Base-by-base conservation (phyloP, 208 protist species). In the Leptomonas seymouri region DNA sequence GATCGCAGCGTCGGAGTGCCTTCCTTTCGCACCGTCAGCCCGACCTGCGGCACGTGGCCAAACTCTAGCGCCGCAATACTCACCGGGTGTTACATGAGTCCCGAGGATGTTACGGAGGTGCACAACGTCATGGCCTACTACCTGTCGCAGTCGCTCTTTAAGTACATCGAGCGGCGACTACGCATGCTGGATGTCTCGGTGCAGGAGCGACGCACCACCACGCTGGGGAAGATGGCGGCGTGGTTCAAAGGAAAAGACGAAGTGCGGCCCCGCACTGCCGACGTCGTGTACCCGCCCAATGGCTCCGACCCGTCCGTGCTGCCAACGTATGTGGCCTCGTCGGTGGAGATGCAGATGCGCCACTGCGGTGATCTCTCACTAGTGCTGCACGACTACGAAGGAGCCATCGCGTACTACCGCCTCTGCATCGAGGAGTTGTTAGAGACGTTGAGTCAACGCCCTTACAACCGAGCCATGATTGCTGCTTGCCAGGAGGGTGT, bases 301-400 rank as follows among this genome's bases (percentile, higher is more conserved):
- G 57, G 53, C 57, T 45, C 63, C 6, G 69, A 63, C 55, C 42
- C 53, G 25, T 50, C 55, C n/a, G 46, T 21, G 23, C 44, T 28
- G 39, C 53, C 78, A 15, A 79, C 55, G 60, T 96, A 93, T 77
- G 53, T 87, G 44, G 76, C 84, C 16, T 76, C 71, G 50, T 90
- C 87, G 30, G 51, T 96, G 18, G 86, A 93, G 58, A 89, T 96
- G 87, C 87, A 91, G 71, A 93, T 93, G 87, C 87, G 90, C 1
- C 86, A 83, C 41, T 87, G 81, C 50, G 90, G 72, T 20, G 90
- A 96, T 55, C 63, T 93, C 55, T 84, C 76, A 39, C 60, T 96
- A 27, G 67, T 64, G 7, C 64, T 96, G 41, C 81, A 80, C 31
- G 87, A 96, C 67, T 92, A 84, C 63, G 78, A 85, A 18, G 66